Conservation (phyloP, 2,329 filamentous ascomycete genomes). For the Trichoderma koningiopsis region DNA sequence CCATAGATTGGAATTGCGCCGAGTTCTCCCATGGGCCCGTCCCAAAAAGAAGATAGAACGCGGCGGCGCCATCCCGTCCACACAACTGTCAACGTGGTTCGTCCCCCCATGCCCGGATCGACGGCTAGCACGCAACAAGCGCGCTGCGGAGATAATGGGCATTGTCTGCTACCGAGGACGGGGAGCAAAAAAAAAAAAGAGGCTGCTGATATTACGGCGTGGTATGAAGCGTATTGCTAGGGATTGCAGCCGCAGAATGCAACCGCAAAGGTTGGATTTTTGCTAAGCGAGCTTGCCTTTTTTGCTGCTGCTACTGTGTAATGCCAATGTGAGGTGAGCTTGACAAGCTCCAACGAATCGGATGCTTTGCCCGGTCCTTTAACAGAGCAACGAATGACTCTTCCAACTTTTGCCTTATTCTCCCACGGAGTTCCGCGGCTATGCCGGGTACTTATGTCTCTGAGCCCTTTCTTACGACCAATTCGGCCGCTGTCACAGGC, state of each 20-base stretch:
- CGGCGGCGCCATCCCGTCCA: conserved; percentile 24
- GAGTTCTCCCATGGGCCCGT: conserved; percentile 8
- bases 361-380: neutral
- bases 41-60: neutral
- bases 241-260: neutral
- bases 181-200: neutral
- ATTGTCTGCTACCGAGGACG: conserved; percentile 4
- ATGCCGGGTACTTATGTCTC: neutral
- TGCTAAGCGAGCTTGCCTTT: neutral
- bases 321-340: neutral
- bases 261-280: neutral
- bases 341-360: neutral
- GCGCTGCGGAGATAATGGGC: conserved; percentile 17
- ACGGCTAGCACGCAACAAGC: conserved; percentile 21
- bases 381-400: neutral
- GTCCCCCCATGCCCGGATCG: conserved; percentile 20
- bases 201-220: neutral
- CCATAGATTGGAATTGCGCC: neutral
- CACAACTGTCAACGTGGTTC: conserved; percentile 22
- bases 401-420: neutral
- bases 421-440: neutral
- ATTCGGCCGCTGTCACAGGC: neutral
- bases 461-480: neutral
- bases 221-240: too few relatives aligned
- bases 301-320: neutral